A percentile compares a stretch with the other conserved stretches of the same genome.
These are phyloP conservation scores for Linnemannia hyalina DNA, from an alignment of 192 early-diverging fungal species.

Conservation along the genomic window DNA sequence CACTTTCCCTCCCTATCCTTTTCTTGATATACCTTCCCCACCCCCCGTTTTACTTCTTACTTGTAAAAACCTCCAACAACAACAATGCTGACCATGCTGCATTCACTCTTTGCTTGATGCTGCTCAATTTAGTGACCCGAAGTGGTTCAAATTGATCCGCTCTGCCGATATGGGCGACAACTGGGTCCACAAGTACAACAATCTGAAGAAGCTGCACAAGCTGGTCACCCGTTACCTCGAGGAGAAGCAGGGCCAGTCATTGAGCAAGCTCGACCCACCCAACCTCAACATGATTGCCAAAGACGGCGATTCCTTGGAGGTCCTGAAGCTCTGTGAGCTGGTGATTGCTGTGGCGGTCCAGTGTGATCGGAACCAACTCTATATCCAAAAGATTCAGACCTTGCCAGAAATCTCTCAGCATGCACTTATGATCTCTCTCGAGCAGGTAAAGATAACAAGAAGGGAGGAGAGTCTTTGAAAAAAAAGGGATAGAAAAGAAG, in stretches of 20 bases:
- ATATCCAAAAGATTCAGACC: slow-evolving; percentile 88
- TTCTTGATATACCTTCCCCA: not conserved
- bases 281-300: slow-evolving; percentile 90
- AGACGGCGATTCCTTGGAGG: slow-evolving; percentile 77
- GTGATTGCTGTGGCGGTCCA: slow-evolving; percentile 90
- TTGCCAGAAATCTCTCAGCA: slow-evolving; percentile 81
- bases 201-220: slow-evolving; percentile 91
- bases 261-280: slow-evolving; percentile 70
- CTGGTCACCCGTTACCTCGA: slow-evolving; percentile 89
- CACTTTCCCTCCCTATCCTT: slow-evolving; percentile 12
- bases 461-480: not conserved
- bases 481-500: not conserved
- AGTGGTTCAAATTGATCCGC: slow-evolving; percentile 89
- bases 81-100: not conserved
- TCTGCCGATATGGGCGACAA: slow-evolving; percentile 85
- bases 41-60: no score
- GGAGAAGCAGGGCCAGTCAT: slow-evolving; percentile 82
- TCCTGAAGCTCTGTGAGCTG: slow-evolving; percentile 85
- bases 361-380: slow-evolving; percentile 84
- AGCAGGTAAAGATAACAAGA: slow-evolving; percentile 68
- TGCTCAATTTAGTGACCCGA: slow-evolving; percentile 77
- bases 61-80: not conserved
- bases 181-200: slow-evolving; percentile 96
- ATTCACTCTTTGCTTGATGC: not conserved
- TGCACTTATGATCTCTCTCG: slow-evolving; percentile 92